phyloP scores from a whole-genome alignment of 164 flowering plant species.

The Chimonanthus salicifolius region DNA sequence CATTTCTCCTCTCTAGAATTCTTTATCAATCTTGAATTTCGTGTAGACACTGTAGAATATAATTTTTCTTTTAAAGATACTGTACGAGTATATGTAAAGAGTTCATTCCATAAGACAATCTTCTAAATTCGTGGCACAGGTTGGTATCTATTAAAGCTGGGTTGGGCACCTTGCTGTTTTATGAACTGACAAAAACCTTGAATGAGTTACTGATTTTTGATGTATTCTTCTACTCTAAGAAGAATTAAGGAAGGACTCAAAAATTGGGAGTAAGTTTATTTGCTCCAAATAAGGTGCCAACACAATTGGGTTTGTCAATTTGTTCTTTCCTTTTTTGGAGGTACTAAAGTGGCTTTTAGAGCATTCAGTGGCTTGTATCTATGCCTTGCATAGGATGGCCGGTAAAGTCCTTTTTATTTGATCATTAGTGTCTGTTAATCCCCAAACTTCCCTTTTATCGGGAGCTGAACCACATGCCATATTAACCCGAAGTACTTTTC shows the following conservation, averaged over 20 bases:
- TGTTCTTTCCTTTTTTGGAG: too few species aligned
- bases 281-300: background rate
- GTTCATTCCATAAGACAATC: background rate
- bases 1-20: background rate
- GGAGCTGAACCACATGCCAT: too few species aligned
- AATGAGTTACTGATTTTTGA: too few species aligned
- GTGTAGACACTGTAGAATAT: background rate
- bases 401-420: too few species aligned
- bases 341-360: too few species aligned
- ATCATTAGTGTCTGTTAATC: too few species aligned
- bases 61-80: background rate
- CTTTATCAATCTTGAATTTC: background rate
- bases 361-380: too few species aligned
- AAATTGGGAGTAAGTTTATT: background rate
- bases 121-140: background rate
- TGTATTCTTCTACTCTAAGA: background rate
- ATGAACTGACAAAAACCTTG: background rate
- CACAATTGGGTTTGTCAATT: too few species aligned
- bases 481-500: too few species aligned
- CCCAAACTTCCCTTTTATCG: too few species aligned
- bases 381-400: too few species aligned
- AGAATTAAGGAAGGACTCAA: background rate
- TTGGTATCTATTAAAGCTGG: background rate
- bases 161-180: background rate
- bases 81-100: background rate